Evolutionary conservation across 345 rosid species (phyloP).

Genomic region (Eutrema japonicum): DNA sequence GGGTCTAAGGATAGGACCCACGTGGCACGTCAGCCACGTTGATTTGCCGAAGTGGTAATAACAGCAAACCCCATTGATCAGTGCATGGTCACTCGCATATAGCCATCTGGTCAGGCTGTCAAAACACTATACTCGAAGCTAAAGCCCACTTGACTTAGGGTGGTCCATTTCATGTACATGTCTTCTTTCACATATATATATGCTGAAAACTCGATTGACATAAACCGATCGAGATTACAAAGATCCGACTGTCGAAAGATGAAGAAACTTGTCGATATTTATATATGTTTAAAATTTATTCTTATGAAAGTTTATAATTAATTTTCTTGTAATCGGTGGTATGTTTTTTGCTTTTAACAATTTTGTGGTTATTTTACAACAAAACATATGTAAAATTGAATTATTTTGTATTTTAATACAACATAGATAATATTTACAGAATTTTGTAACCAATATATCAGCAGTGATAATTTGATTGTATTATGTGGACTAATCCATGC

Average conservation of each 20-base stretch:
- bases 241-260: neutral
- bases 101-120: slow-evolving; percentile 40
- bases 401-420: neutral
- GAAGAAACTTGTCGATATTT: neutral
- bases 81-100: slow-evolving; percentile 29
- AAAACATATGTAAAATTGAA: neutral
- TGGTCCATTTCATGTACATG: slow-evolving; percentile 32
- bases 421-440: neutral
- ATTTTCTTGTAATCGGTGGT: neutral
- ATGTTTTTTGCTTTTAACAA: neutral
- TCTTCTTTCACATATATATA: neutral
- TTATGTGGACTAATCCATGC: slow-evolving; percentile 1
- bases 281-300: neutral
- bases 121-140: slow-evolving; percentile 27
- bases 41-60: slow-evolving; percentile 13
- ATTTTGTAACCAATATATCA: neutral
- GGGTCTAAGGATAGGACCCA: slow-evolving; percentile 20
- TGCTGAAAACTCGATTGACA: slow-evolving; percentile 1
- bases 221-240: neutral
- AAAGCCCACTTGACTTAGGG: slow-evolving; percentile 33
- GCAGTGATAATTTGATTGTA: neutral
- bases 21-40: slow-evolving; percentile 35
- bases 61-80: slow-evolving; percentile 12
- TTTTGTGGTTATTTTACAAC: neutral
- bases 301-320: neutral